Base-by-base conservation (phyloP, 306 rosid genomes). In the Betula pendula region DNA sequence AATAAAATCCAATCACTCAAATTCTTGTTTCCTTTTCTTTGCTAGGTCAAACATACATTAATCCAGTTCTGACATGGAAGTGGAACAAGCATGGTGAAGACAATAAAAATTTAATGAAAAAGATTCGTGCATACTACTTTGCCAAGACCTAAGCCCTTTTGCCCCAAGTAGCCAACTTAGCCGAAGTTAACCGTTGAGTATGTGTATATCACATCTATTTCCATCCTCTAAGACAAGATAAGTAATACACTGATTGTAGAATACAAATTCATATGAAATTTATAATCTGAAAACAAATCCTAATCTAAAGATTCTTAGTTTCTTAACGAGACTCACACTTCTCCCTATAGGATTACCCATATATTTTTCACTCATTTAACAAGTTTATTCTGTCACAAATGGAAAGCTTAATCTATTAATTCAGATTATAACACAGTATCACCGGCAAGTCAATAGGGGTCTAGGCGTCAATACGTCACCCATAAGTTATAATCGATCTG, bases 1-100 rank as follows among this genome's bases (percentile, higher is more conserved):
- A 45, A 38, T 44, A 63, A 67, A 47, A 40, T 58, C 40, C 31
- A 72, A 22, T 79, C 44, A 58, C 29, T 71, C 11, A 4, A 71
- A 58, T 17, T 63, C 52, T 13, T 20, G 24, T 71, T 81, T 75
- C 47, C 48, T 27, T 44, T 24, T 53, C 22, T 62, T 45, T 17
- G 22, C 20, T 19, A 59, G 38, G 75, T 38, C 8, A 31, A 11
- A 45, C 20, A 59, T 29, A 59, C 71, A 6, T 24, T 8, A 15
- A 42, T 24, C 53, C 9, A 58, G 25, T 25, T 69, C 51, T 25
- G 52, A 60, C 16, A 27, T 16, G 25, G 40, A 38, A 13, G 8
- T 71, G 16, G 24, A 14, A 24, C 33, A 69, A 10, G n/a, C 25
- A 62, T 16, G 12, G 68, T 33, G 22, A 31, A 62, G 68, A 6